Percentiles rank a stretch among this genome's conserved stretches.
phyloP scores from a whole-genome alignment of 768 basidiomycete genomes.

The Leucosporidium yakuticum region DNA sequence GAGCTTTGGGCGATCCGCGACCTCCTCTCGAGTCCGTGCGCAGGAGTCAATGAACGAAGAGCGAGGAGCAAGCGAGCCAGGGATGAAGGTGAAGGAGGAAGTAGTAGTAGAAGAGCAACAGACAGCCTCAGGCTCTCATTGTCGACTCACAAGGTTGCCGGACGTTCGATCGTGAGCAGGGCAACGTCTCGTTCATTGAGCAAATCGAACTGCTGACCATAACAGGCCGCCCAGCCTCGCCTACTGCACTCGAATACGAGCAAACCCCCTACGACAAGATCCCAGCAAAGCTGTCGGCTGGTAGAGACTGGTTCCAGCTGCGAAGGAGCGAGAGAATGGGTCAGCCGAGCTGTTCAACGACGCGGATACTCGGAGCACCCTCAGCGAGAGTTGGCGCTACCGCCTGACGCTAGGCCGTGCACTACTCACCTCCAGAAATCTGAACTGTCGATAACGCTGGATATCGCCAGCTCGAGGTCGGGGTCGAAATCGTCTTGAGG shows the following conservation, averaged over 20 bases:
- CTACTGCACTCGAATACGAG: not conserved
- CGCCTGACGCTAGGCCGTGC: no score
- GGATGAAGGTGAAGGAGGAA: no score
- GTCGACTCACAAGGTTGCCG: not conserved
- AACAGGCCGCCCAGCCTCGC: no score
- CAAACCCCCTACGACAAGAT: not conserved
- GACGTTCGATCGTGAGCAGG: not conserved
- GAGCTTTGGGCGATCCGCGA: no score
- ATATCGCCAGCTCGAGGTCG: conserved; percentile 8
- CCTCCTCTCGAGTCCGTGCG: no score
- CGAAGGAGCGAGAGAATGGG: not conserved
- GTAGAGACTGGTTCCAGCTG: conserved; percentile 4
- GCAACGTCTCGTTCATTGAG: not conserved
- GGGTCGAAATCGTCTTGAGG: not conserved
- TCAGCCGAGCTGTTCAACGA: not conserved
- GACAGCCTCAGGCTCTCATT: not conserved
- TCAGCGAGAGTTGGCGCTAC: no score
- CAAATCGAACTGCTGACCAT: no score
- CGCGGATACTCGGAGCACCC: not conserved
- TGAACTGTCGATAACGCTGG: not conserved
- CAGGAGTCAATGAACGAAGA: no score
- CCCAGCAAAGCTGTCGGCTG: not conserved
- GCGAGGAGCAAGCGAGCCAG: no score
- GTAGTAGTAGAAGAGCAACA: no score
- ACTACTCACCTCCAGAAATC: not conserved